Percentiles rank a stretch among this genome's conserved stretches.
phyloP scores from a whole-genome alignment of 495 filamentous ascomycete genomes.

The Penicillium robsamsonii region DNA sequence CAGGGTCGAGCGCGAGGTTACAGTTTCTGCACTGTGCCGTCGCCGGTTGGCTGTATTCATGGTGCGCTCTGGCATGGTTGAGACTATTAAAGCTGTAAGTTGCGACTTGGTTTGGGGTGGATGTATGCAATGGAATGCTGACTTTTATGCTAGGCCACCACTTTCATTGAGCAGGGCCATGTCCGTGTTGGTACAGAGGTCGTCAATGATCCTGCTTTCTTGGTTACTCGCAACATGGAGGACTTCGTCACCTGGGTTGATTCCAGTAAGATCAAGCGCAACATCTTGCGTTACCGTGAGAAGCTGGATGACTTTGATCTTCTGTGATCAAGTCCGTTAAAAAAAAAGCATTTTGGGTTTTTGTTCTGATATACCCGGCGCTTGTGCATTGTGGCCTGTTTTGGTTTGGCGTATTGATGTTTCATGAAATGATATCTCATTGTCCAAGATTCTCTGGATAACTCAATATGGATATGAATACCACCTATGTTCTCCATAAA shows the following conservation, averaged over 20 bases:
- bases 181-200: conserved; percentile 90
- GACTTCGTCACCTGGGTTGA: conserved; percentile 98
- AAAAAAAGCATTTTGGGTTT: conserved; percentile 26
- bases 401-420: conserved; percentile 20
- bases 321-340: conserved; percentile 45
- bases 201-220: conserved; percentile 69
- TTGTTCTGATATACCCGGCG: conserved; percentile 33
- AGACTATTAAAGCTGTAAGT: conserved; percentile 67
- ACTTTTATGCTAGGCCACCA: conserved; percentile 54
- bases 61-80: conserved; percentile 83
- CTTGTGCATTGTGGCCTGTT: conserved; percentile 22
- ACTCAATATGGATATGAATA: background rate
- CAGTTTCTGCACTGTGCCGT: conserved; percentile 79
- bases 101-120: conserved; percentile 10
- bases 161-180: conserved; percentile 93
- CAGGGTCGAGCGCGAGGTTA: conserved; percentile 80
- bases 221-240: conserved; percentile 72
- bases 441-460: background rate
- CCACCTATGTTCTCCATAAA: background rate
- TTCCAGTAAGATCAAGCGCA: conserved; percentile 93
- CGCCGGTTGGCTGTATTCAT: conserved; percentile 82
- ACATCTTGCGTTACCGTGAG: conserved; percentile 88
- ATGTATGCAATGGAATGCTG: conserved; percentile 2
- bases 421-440: conserved; percentile 9
- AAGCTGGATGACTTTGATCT: conserved; percentile 97